Evolutionary conservation across 2,329 filamentous ascomycete species (phyloP), one percentile per base, ranked within the genome.

Genomic region (Colletotrichum lindemuthianum): DNA sequence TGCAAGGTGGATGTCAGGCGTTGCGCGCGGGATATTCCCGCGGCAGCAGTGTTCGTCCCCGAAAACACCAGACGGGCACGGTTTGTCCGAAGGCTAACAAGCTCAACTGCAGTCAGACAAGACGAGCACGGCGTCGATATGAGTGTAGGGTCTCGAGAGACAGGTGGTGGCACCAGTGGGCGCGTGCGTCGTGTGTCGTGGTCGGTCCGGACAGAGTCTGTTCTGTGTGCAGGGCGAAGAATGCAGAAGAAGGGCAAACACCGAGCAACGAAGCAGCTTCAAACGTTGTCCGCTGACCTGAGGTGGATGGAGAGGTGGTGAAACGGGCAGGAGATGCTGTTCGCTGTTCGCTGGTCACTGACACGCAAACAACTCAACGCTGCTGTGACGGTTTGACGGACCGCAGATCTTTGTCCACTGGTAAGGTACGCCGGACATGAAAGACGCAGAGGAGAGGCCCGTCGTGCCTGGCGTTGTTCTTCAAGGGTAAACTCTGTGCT

Each of bases 361-460:
- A 57, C 63, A 65, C 61, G 58, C 61, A 61, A 65, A 65, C 57
- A 60, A 24, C 24, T 24, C 24, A 24, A 16, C 24, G 36, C n/a
- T 65, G 61, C 51, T 52, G 61, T 65, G 58, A 10, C 45, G 15
- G 50, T 50, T 50, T 50, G 45, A 34, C 24, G 43, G 41, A 41
- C 16, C 45, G 13, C 24, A 36, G 24, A 24, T 24, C 24, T 24
- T 24, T 24, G 24, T 24, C 24, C 24, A 24, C 24, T n/a, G 24
- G 24, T 4, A 24, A 24, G 24, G 24, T 24, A 24, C 24, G 24
- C 24, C 24, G 5, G 24, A 24, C 24, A 24, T 24, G 16, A 24
- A 24, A 24, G 24, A 24, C 24, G 24, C 24, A 24, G 24, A 24
- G 24, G 24, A 24, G 24, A 24, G 24, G 24, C 24, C 24, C 5